Evolutionary conservation across 352 stramenopile species (phyloP).

Genomic region (Phytophthora litchii): DNA sequence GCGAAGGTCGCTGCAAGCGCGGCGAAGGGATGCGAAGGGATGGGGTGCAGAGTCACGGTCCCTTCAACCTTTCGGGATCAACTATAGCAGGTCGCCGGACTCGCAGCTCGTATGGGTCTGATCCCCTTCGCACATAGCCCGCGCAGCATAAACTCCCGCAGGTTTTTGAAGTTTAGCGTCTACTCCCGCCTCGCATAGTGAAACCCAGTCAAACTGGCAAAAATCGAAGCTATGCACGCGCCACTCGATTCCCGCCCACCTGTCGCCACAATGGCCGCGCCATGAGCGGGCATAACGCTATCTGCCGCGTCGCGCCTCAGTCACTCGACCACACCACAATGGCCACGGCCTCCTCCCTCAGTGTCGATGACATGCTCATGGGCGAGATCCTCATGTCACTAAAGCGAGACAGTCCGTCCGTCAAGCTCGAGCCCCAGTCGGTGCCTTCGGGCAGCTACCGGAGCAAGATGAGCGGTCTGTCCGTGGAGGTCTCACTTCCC

Average conservation of each 20-base stretch:
- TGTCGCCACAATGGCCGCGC: conserved; percentile 28
- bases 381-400: conserved; percentile 84
- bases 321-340: conserved; percentile 11
- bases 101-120: conserved; percentile 18
- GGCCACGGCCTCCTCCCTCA: conserved; percentile 40
- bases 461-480: conserved; percentile 50
- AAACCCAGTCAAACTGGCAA: conserved; percentile 28
- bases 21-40: conserved; percentile 40
- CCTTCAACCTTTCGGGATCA: conserved; percentile 25
- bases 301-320: conserved; percentile 23
- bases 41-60: conserved; percentile 14
- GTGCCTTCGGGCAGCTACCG: conserved; percentile 41
- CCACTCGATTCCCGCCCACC: conserved; percentile 24
- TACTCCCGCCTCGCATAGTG: conserved; percentile 24
- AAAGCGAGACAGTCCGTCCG: conserved; percentile 39
- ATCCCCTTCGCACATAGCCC: conserved; percentile 2
- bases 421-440: conserved; percentile 14
- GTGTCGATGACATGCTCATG: conserved; percentile 70
- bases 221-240: conserved; percentile 36
- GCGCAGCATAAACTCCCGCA: conserved; percentile 8
- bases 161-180: conserved; percentile 43
- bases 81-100: conserved; percentile 14
- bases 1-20: conserved; percentile 37
- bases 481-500: conserved; percentile 43
- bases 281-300: conserved; percentile 27